These are phyloP conservation scores for Erysimum cheiri DNA, from an alignment of 441 rosid species.

Conservation along the genomic window DNA sequence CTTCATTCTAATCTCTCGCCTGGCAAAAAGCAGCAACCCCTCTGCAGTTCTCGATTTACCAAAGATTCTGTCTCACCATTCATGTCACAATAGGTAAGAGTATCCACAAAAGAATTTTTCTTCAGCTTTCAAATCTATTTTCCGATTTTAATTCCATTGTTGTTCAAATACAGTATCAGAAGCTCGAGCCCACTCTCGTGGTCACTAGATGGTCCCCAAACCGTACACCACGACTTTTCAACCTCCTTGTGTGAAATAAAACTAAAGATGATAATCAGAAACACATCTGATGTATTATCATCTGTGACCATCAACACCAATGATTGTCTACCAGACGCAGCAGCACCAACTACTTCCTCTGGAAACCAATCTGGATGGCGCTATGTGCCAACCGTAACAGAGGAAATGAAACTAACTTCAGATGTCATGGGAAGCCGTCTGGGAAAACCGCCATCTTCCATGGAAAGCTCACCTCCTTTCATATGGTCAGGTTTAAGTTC, in stretches of 20 bases:
- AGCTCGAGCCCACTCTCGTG: slow-evolving; percentile 74
- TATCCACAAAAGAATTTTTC: background rate
- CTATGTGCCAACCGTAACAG: slow-evolving; percentile 47
- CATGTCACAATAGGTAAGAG: slow-evolving; percentile 82
- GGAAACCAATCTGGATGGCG: slow-evolving; percentile 81
- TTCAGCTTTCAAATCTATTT: background rate
- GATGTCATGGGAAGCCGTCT: slow-evolving; percentile 47
- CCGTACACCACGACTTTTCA: slow-evolving; percentile 66
- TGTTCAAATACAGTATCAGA: slow-evolving; percentile 51
- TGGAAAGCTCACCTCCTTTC: slow-evolving; percentile 68
- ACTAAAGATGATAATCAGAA: slow-evolving; percentile 76
- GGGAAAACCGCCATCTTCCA: slow-evolving; percentile 48
- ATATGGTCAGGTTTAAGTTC: slow-evolving; percentile 88
- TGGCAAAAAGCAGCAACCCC: slow-evolving; percentile 45
- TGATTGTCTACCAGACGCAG: slow-evolving; percentile 49
- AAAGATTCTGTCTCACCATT: slow-evolving; percentile 72
- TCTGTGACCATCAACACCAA: slow-evolving; percentile 60
- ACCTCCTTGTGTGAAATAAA: slow-evolving; percentile 67
- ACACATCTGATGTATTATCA: slow-evolving; percentile 60
- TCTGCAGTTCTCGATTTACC: slow-evolving; percentile 53
- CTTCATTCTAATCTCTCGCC: slow-evolving; percentile 72
- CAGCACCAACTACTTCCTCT: slow-evolving; percentile 41
- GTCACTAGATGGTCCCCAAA: slow-evolving; percentile 72
- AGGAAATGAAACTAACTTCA: slow-evolving; percentile 61
- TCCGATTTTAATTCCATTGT: slow-evolving; percentile 6